phyloP scores from a whole-genome alignment of 208 protist species.

The Wallacemonas sp. region DNA sequence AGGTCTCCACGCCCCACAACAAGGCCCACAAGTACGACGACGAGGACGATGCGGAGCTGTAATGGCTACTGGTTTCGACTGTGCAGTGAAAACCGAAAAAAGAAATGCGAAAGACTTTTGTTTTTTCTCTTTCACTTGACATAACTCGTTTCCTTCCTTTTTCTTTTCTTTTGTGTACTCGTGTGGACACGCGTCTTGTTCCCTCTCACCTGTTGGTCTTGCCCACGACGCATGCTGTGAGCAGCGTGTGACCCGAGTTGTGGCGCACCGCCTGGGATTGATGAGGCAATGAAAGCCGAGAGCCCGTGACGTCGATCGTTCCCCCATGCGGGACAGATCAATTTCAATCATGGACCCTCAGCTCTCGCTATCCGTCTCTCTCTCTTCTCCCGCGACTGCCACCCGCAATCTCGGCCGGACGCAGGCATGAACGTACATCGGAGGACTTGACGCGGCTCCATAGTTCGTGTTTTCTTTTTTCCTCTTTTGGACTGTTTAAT shows the following conservation, averaged over 20 bases:
- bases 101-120: neutral
- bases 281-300: too few species aligned
- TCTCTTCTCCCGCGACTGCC: too few species aligned
- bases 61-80: neutral
- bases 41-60: slow-evolving; percentile 7
- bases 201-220: neutral
- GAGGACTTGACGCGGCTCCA: slow-evolving; percentile 1
- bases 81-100: neutral
- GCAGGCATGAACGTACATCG: neutral
- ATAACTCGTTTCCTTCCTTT: slow-evolving; percentile 9
- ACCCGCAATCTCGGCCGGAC: neutral
- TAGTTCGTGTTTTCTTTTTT: slow-evolving; percentile 17
- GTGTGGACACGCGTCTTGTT: neutral
- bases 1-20: slow-evolving; percentile 17
- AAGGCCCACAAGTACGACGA: slow-evolving; percentile 14
- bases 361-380: too few species aligned
- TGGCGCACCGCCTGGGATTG: too few species aligned
- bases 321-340: too few species aligned
- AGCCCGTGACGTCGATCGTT: too few species aligned
- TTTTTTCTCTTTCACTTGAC: slow-evolving; percentile 20
- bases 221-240: neutral
- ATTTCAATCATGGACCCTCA: too few species aligned
- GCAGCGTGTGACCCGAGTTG: neutral
- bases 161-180: slow-evolving; percentile 12
- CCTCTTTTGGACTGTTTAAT: slow-evolving; percentile 15